phyloP scores from a whole-genome alignment of 257 asterid species.

The Penstemon eatonii region DNA sequence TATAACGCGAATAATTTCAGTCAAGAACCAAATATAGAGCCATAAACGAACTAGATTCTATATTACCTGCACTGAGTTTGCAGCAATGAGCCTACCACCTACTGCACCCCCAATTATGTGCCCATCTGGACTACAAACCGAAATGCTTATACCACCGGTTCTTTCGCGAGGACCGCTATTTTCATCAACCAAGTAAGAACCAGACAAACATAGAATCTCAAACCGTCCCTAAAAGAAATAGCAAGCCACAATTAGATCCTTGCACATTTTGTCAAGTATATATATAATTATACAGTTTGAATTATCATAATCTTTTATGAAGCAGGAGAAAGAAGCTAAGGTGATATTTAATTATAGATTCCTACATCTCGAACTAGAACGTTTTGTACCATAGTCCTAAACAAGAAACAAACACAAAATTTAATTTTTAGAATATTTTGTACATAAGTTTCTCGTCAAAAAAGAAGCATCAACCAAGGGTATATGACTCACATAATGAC shows the following conservation, averaged over 20 bases:
- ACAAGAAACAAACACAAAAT: too few species aligned
- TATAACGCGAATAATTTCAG: too few species aligned
- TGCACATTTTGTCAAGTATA: not conserved
- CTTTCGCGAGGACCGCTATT: conserved; percentile 66
- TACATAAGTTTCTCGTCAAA: too few species aligned
- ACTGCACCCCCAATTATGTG: conserved; percentile 72
- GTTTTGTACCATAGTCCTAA: too few species aligned
- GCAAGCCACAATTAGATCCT: conserved; percentile 22
- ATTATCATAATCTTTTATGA: not conserved
- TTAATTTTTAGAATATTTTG: too few species aligned
- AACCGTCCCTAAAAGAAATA: conserved; percentile 58
- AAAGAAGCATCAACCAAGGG: too few species aligned
- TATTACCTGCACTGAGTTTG: conserved; percentile 66
- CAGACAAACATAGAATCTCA: conserved; percentile 71
- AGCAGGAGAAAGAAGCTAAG: too few species aligned
- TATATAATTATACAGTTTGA: not conserved
- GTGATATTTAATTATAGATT: too few species aligned
- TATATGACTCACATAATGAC: too few species aligned
- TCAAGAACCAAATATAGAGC: too few species aligned
- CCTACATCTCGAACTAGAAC: too few species aligned
- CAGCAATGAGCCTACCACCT: conserved; percentile 71
- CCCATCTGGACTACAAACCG: conserved; percentile 69
- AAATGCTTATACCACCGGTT: conserved; percentile 74
- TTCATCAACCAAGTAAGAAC: conserved; percentile 69
- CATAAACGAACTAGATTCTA: too few species aligned